Evolutionary conservation across 306 rosid species (phyloP), one percentile per base, ranked within the genome.

Genomic region (Gastrolobium villosum): DNA sequence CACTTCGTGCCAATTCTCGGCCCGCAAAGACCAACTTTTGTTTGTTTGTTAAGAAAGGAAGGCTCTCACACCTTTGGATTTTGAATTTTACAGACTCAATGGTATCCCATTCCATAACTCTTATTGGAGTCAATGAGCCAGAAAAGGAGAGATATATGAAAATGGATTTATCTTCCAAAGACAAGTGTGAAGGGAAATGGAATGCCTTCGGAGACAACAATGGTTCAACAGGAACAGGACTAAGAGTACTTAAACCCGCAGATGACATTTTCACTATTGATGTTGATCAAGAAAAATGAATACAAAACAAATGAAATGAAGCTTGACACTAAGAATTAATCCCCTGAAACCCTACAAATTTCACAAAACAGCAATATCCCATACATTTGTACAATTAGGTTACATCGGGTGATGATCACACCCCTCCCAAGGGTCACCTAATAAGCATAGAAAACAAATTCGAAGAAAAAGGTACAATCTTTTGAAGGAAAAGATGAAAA

Each of bases 11-110:
- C 14, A 93, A 80, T 5, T 93, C 98, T 34, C 98, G 82, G 69
- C 98, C 98, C 7, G 92, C 89, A 78, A 83, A 93, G 79, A 93
- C 95, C 81, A 93, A 78, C 82, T 91, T 93, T 77, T 93, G 98
- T 40, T 90, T 91, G 93, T 86, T 93, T 45, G 86, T 89, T 53
- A 91, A 87, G 76, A 91, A 91, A 0, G 83, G 83, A 49, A 78
- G 80, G 66, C 98, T 90, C 78, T 90, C 91, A 49, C 71, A 71
- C 52, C 90, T 84, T 77, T 88, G 97, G 79, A 93, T 93, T 88
- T 93, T 84, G 49, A 93, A 77, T 83, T 93, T 93, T 14, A 91
- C 92, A 30, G 97, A 91, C 83, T 88, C 88, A 48, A 93, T 88
- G 6, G 98, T 89, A 78, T 93, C 98, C 15, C 88, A 89, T 30